Base-by-base conservation (phyloP, 139 green algal species). In the Volvox reticuliferus region DNA sequence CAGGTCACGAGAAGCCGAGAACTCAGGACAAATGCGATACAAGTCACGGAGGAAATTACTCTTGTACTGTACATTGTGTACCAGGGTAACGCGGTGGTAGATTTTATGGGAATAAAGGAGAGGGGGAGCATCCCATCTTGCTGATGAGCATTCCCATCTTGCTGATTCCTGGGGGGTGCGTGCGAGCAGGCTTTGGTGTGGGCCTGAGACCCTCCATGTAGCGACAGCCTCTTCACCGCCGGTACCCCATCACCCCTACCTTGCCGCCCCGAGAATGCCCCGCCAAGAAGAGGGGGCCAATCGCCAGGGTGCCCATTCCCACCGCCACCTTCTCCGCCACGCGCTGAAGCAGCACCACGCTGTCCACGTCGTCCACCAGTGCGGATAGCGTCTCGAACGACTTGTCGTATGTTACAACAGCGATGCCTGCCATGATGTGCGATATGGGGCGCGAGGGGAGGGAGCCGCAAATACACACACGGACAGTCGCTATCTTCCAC, bases 261-360 rank as follows among this genome's bases (percentile, higher is more conserved):
- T 89, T 89, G 22, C 30, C 84, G 0, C 84, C 84, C 0, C 84
- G 22, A 19, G 84, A 89, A 44, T 89, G 84, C 32, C 84, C 84
- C 26, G 37, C 84, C 36, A 89, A 69, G 84, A 89, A 89, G n/a
- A 65, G 79, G 20, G 36, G 84, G 2, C 84, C 28, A 1, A 12
- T 65, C 0, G 13, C 65, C 65, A 35, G 12, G 9, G 20, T 0
- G 12, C 35, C 82, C 30, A 81, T 24, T 35, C 68, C 65, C 68
- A 5, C 2, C 84, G 12, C 21, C 67, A 44, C 68, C 84, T 30
- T 21, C 26, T 2, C 0, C 84, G 5, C 17, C 68, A 89, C 84
- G 17, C 18, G 12, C 24, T 12, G 2, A 65, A 89, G 68, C 84
- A 89, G 68, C 28, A 22, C 19, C 3, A 9, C 26, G 36, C 62